These are phyloP conservation scores for Bombardia bombarda DNA, from an alignment of 495 filamentous ascomycete genomes.

Conservation along the genomic window DNA sequence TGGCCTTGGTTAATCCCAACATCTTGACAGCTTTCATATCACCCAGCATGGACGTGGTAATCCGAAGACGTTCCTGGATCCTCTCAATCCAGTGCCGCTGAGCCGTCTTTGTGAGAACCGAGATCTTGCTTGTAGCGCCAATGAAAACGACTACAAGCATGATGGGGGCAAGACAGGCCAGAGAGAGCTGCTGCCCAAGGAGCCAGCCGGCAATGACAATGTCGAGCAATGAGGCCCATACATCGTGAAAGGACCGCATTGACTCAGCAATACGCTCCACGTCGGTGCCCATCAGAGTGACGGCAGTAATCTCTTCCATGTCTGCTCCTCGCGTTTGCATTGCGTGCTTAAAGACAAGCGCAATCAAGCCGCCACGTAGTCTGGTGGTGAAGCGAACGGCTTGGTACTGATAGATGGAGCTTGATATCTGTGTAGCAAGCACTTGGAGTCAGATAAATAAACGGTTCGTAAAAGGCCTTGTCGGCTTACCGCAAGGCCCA, in stretches of 20 bases:
- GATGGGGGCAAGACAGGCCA: constrained; percentile 49
- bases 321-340: constrained; percentile 31
- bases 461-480: too few relatives aligned
- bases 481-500: constrained; percentile 6
- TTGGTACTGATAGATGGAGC: constrained; percentile 42
- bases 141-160: constrained; percentile 20
- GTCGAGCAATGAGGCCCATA: constrained; percentile 39
- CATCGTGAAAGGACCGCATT: constrained; percentile 16
- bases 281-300: constrained; percentile 51
- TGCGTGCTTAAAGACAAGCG: constrained; percentile 40
- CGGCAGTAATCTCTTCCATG: constrained; percentile 37
- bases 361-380: constrained; percentile 47
- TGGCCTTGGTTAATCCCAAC: constrained; percentile 22
- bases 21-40: constrained; percentile 39
- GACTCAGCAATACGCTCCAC: constrained; percentile 16
- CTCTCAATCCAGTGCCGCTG: constrained; percentile 30
- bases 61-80: constrained; percentile 25
- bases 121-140: background rate
- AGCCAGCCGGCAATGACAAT: constrained; percentile 48
- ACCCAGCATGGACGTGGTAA: constrained; percentile 28
- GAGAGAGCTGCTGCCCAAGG: constrained; percentile 42
- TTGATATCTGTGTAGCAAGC: constrained; percentile 22
- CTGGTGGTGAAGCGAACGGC: constrained; percentile 48
- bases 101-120: constrained; percentile 21
- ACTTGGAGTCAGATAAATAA: too few relatives aligned